phyloP scores from a whole-genome alignment of 75 land plant species.

The Ceratopteris richardii region DNA sequence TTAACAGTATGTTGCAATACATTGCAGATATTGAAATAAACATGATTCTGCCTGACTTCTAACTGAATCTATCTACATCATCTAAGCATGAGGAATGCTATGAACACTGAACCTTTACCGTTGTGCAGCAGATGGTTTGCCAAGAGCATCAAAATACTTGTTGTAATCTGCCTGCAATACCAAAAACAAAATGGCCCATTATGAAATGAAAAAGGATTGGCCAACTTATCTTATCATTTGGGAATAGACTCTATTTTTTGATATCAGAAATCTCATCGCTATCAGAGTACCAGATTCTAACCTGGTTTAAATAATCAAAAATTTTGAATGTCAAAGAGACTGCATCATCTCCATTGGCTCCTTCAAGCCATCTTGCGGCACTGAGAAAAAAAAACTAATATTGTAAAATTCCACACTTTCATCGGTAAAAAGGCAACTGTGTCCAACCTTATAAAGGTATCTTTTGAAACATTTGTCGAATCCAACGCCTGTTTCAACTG shows the following conservation, averaged over 20 bases:
- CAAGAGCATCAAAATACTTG: slow-evolving; percentile 36
- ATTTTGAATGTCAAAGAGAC: slow-evolving; percentile 30
- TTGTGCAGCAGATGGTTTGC: slow-evolving; percentile 29
- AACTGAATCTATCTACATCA: too few relatives aligned
- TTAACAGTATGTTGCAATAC: too few relatives aligned
- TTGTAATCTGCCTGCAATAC: slow-evolving; percentile 37
- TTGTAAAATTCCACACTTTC: neutral
- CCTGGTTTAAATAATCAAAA: slow-evolving; percentile 44
- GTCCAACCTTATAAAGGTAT: slow-evolving; percentile 29
- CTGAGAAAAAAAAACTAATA: slow-evolving; percentile 14
- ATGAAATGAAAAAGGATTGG: too few relatives aligned
- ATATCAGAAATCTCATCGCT: neutral
- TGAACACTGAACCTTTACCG: too few relatives aligned
- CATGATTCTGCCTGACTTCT: too few relatives aligned
- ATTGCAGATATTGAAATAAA: too few relatives aligned
- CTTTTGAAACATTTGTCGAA: slow-evolving; percentile 20
- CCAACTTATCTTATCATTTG: too few relatives aligned
- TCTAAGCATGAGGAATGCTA: too few relatives aligned
- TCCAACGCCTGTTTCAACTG: slow-evolving; percentile 16
- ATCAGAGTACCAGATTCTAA: neutral
- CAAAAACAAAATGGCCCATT: neutral
- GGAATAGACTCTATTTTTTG: neutral
- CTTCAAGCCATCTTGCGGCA: slow-evolving; percentile 45
- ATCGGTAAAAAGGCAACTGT: neutral
- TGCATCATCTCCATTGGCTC: slow-evolving; percentile 30